Percentiles rank a stretch among this genome's conserved stretches.
These are phyloP conservation scores for Volvox carteri DNA, from an alignment of 163 green algal genomes.

Conservation along the genomic window DNA sequence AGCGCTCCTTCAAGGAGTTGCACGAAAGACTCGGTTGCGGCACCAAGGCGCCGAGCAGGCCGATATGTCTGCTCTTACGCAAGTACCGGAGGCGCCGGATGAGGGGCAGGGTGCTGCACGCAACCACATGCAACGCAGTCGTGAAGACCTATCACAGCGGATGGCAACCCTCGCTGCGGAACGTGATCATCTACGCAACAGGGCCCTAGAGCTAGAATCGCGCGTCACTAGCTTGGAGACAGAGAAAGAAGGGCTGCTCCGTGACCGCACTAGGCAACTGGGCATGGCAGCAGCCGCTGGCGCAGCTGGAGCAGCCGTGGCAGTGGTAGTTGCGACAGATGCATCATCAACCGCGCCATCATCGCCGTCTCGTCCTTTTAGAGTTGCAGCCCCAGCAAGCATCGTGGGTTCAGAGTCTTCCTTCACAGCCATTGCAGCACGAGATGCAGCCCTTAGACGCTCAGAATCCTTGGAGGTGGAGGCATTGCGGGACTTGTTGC, in stretches of 20 bases:
- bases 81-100: background rate
- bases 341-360: background rate
- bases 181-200: background rate
- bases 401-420: background rate
- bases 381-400: background rate
- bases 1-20: background rate
- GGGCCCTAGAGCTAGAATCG: background rate
- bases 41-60: conserved; percentile 8
- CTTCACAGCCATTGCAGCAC: background rate
- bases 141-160: background rate
- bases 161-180: background rate
- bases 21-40: background rate
- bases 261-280: background rate
- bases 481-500: conserved; percentile 12
- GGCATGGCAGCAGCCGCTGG: conserved; percentile 33
- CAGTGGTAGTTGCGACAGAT: background rate
- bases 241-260: background rate
- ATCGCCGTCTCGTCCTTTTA: background rate
- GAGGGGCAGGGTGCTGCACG: background rate
- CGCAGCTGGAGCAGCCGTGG: conserved; percentile 38
- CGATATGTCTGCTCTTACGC: background rate
- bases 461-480: background rate
- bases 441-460: background rate
- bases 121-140: background rate
- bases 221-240: background rate